Percentiles rank a stretch among this genome's conserved stretches.
Evolutionary conservation across 768 basidiomycete species (phyloP).

Genomic region (Pulveroboletus sp.): DNA sequence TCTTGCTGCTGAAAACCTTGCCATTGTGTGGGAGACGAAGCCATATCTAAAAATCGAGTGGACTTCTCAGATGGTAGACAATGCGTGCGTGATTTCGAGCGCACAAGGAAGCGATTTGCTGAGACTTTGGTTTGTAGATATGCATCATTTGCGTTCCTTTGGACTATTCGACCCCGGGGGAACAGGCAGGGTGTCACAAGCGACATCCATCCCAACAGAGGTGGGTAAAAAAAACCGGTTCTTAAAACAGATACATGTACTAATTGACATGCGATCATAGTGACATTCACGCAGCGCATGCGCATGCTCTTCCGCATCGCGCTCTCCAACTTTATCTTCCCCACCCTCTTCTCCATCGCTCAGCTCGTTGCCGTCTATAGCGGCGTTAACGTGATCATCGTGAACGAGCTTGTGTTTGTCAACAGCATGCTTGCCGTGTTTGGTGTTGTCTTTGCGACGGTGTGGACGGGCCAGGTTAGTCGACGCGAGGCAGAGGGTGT

Average conservation of each 20-base stretch:
- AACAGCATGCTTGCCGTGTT: conserved; percentile 32
- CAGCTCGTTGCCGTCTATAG: conserved; percentile 31
- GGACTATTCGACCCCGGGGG: conserved; percentile 20
- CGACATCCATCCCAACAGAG: conserved; percentile 14
- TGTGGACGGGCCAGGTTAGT: conserved; percentile 24
- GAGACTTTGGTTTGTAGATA: conserved; percentile 13
- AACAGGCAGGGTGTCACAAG: conserved; percentile 14
- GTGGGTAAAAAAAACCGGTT: neutral
- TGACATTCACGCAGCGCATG: conserved; percentile 22
- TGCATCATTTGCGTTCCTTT: conserved; percentile 26
- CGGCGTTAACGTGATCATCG: conserved; percentile 13
- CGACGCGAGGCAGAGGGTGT: conserved; percentile 1
- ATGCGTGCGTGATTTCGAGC: conserved; percentile 16
- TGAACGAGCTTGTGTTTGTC: conserved; percentile 28
- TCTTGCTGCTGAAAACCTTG: conserved; percentile 11
- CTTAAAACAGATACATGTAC: too few species aligned
- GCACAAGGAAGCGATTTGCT: neutral
- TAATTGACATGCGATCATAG: conserved; percentile 2
- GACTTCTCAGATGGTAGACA: conserved; percentile 30
- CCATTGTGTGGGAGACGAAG: conserved; percentile 16
- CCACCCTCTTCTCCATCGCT: conserved; percentile 28
- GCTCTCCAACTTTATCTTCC: conserved; percentile 33
- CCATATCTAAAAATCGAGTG: conserved; percentile 34
- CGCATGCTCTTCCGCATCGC: conserved; percentile 29
- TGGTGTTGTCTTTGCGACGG: conserved; percentile 33